Evolutionary conservation across 2,329 filamentous ascomycete genomes (phyloP).

Genomic region (Fusarium sp.): DNA sequence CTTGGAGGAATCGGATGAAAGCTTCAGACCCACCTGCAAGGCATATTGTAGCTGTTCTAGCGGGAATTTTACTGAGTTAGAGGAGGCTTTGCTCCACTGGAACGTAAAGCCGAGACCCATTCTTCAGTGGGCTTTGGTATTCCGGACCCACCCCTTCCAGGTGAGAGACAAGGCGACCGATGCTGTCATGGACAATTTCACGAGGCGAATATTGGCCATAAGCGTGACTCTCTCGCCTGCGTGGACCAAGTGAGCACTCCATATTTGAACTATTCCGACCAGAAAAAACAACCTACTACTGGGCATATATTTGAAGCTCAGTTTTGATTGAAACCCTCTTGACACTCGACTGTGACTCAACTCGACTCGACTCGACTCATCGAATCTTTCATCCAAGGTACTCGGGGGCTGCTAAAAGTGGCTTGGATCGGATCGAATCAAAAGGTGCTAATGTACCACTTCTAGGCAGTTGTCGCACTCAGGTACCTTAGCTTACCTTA

Average conservation of each 20-base stretch:
- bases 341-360: conserved; percentile 27
- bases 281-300: neutral
- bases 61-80: neutral
- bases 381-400: neutral
- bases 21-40: conserved; percentile 26
- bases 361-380: conserved; percentile 7
- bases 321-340: neutral
- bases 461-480: conserved; percentile 36
- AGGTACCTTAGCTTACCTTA: conserved; percentile 32
- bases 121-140: conserved; percentile 4
- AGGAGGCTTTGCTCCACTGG: conserved; percentile 18
- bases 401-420: conserved; percentile 32
- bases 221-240: conserved; percentile 34
- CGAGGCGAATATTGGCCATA: conserved; percentile 10
- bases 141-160: conserved; percentile 25
- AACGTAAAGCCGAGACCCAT: conserved; percentile 29
- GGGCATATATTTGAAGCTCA: neutral
- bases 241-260: conserved; percentile 28
- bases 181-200: conserved; percentile 40
- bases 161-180: conserved; percentile 24
- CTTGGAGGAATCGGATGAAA: neutral
- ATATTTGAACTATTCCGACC: neutral
- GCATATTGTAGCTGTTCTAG: conserved; percentile 7
- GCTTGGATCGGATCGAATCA: conserved; percentile 31
- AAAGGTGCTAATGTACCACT: conserved; percentile 17